Conservation (phyloP, 1,284 basidiomycete species). For the Leccinum griseonigrum region DNA sequence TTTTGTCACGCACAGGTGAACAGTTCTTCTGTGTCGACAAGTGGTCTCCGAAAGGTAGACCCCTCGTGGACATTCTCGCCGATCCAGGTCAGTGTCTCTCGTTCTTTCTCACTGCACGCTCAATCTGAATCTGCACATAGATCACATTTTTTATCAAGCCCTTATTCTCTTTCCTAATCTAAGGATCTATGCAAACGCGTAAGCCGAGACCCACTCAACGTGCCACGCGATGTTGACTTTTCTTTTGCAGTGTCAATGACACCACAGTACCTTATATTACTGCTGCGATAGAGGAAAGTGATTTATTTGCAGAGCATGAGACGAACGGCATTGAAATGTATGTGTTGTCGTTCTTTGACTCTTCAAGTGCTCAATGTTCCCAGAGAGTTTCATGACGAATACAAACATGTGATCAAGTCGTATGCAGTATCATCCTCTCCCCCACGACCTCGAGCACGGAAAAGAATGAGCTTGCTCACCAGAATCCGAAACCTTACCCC, state of each 20-base stretch:
- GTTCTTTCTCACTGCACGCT: background rate
- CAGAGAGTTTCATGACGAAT: slow-evolving; percentile 58
- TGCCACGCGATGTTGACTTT: slow-evolving; percentile 11
- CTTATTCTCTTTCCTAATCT: slow-evolving; percentile 68
- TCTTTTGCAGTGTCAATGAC: slow-evolving; percentile 57
- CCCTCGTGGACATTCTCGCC: slow-evolving; percentile 81
- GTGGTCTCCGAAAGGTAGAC: slow-evolving; percentile 67
- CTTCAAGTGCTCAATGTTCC: slow-evolving; percentile 9
- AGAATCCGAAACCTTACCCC: slow-evolving; percentile 31
- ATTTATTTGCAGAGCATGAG: slow-evolving; percentile 63
- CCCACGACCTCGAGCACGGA: slow-evolving; percentile 3
- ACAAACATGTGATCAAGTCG: slow-evolving; percentile 53
- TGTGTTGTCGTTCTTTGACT: slow-evolving; percentile 19
- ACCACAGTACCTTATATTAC: slow-evolving; percentile 81
- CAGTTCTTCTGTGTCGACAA: slow-evolving; percentile 77
- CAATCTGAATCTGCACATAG: slow-evolving; percentile 36
- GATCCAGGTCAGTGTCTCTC: slow-evolving; percentile 61
- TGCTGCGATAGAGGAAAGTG: slow-evolving; percentile 66
- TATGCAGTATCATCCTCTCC: slow-evolving; percentile 43
- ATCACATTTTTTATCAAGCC: slow-evolving; percentile 76
- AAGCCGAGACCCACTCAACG: slow-evolving; percentile 22
- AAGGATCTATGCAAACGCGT: slow-evolving; percentile 85
- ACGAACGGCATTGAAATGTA: slow-evolving; percentile 65
- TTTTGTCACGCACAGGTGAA: slow-evolving; percentile 83
- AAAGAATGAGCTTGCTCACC: slow-evolving; percentile 43